Percentiles rank a stretch among this genome's conserved stretches.
Evolutionary conservation across 495 filamentous ascomycete species (phyloP).

Genomic region (Bathelium albidoporum): DNA sequence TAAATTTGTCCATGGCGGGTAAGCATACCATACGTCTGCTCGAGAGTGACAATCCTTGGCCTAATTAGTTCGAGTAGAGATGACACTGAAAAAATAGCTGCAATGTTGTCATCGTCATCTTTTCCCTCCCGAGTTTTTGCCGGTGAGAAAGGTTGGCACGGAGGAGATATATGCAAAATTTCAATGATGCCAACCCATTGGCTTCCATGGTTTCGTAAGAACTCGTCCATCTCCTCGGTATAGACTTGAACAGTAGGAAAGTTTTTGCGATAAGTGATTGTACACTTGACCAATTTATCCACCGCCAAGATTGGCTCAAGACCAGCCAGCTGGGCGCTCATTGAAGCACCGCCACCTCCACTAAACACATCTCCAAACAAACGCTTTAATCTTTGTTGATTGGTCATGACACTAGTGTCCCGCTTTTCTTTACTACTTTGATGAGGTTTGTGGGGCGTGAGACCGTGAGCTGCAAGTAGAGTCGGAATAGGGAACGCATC

Average conservation of each 20-base stretch:
- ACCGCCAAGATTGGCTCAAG: constrained; percentile 50
- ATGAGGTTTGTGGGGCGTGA: neutral
- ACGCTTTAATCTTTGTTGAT: constrained; percentile 31
- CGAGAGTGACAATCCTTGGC: constrained; percentile 69
- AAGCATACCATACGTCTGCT: constrained; percentile 62
- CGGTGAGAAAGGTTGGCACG: constrained; percentile 73
- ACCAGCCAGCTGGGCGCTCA: constrained; percentile 55
- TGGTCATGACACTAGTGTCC: no score
- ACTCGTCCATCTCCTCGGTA: constrained; percentile 26
- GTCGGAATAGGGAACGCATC: neutral
- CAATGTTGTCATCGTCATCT: constrained; percentile 50
- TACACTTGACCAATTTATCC: constrained; percentile 48
- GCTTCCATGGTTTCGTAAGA: constrained; percentile 28
- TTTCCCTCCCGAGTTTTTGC: constrained; percentile 53
- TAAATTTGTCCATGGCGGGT: constrained; percentile 35
- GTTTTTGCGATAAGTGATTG: constrained; percentile 48
- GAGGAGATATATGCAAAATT: constrained; percentile 69
- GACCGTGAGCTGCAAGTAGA: no score
- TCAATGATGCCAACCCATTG: constrained; percentile 46
- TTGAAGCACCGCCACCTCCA: constrained; percentile 65
- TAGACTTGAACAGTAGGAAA: constrained; percentile 41
- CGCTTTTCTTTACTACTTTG: neutral
- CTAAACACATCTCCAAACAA: constrained; percentile 65
- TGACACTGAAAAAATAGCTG: constrained; percentile 52
- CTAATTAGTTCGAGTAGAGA: constrained; percentile 47